phyloP scores from a whole-genome alignment of 2,329 filamentous ascomycete species.

The Xylaria sp. region DNA sequence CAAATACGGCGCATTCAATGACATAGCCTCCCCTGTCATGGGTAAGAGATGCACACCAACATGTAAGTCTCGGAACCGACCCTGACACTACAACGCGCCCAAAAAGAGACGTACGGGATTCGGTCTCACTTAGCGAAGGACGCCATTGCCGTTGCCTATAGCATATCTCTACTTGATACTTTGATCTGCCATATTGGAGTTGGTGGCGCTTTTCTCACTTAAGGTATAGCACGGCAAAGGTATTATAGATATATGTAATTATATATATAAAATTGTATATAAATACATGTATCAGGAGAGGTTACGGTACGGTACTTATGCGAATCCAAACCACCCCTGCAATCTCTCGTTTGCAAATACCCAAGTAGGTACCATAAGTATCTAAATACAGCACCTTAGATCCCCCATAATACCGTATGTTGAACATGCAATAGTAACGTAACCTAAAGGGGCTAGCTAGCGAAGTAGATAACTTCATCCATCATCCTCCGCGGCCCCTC shows the following conservation, averaged over 20 bases:
- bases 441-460: slow-evolving; percentile 4
- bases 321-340: slow-evolving; percentile 20
- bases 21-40: slow-evolving; percentile 15
- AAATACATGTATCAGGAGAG: neutral
- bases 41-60: neutral
- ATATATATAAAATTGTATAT: neutral
- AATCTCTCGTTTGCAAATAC: slow-evolving; percentile 9
- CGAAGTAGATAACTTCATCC: slow-evolving; percentile 13
- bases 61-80: neutral
- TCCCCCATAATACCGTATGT: slow-evolving; percentile 13
- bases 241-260: neutral
- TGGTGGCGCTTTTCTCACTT: neutral
- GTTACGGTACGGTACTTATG: neutral
- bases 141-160: slow-evolving; percentile 16
- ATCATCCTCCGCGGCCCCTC: slow-evolving; percentile 16
- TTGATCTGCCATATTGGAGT: neutral
- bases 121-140: slow-evolving; percentile 16
- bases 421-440: slow-evolving; percentile 17
- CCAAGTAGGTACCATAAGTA: slow-evolving; percentile 8
- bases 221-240: neutral
- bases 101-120: neutral
- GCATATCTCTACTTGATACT: neutral
- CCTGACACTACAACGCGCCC: neutral
- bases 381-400: slow-evolving; percentile 29
- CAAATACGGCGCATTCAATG: slow-evolving; percentile 29